phyloP scores from a whole-genome alignment of 2,329 filamentous ascomycete species.

The Calonectria honghensis region DNA sequence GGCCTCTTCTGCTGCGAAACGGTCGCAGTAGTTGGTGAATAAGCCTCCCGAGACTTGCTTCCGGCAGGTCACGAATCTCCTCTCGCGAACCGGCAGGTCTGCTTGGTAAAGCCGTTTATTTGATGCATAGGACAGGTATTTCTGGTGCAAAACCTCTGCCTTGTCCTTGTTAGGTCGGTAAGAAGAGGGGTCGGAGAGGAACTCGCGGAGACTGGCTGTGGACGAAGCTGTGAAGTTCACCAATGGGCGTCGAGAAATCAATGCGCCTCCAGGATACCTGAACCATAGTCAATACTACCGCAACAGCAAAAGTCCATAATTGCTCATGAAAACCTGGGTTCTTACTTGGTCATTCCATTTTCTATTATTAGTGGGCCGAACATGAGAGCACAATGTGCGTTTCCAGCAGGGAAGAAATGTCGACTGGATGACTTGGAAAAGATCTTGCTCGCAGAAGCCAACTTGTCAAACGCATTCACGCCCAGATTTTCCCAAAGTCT shows the following conservation, averaged over 20 bases:
- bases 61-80: neutral
- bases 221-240: constrained; percentile 6
- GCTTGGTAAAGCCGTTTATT: constrained; percentile 14
- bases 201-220: neutral
- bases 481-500: constrained; percentile 2
- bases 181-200: neutral
- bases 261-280: constrained; percentile 2
- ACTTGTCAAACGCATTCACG: neutral
- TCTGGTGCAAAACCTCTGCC: neutral
- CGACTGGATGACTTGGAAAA: constrained; percentile 2
- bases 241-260: constrained; percentile 2
- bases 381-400: constrained; percentile 12
- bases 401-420: neutral
- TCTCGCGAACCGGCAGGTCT: neutral
- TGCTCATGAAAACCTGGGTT: rapidly evolving
- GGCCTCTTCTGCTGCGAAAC: neutral
- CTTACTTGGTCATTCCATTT: constrained; percentile 8
- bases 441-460: neutral
- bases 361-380: constrained; percentile 13
- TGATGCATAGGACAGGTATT: constrained; percentile 1
- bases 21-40: constrained; percentile 4
- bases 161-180: neutral
- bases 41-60: constrained; percentile 9
- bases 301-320: no score
- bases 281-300: neutral